Percentiles rank a stretch among this genome's conserved stretches.
These are phyloP conservation scores for Leishmania mexicana DNA, from an alignment of 208 protist species.

Conservation along the genomic window DNA sequence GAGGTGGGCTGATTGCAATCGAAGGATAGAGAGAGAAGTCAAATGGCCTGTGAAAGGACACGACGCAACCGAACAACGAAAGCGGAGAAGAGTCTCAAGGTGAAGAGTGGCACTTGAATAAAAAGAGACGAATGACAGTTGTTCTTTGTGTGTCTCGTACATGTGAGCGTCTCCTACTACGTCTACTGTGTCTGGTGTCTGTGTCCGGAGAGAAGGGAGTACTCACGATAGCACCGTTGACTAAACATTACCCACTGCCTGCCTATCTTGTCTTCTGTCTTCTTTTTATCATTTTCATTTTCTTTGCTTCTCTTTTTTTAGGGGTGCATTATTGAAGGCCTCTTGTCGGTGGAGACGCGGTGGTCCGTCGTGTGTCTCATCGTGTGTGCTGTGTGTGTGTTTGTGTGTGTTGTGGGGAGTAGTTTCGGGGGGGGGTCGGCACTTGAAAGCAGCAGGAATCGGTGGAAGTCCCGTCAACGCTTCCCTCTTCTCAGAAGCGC, in stretches of 20 bases:
- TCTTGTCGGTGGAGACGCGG: not conserved
- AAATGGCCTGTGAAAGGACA: not conserved
- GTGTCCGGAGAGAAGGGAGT: not conserved
- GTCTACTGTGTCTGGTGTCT: not conserved
- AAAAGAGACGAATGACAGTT: not conserved
- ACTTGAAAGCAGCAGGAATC: not conserved
- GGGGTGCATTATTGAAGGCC: not conserved
- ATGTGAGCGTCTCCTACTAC: not conserved
- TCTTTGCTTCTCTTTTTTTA: not conserved
- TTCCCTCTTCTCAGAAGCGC: not conserved
- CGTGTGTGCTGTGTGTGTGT: not conserved
- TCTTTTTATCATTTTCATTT: not conserved
- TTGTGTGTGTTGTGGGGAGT: not conserved
- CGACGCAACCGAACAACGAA: not conserved
- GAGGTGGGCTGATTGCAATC: not conserved
- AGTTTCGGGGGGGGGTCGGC: not conserved
- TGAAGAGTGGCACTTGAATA: not conserved
- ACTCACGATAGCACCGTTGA: not conserved
- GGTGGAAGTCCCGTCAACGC: not conserved
- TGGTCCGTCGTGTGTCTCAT: not conserved
- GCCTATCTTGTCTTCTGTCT: not conserved
- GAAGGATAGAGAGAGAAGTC: not conserved
- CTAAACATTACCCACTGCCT: not conserved
- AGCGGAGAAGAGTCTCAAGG: not conserved
- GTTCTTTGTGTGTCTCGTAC: not conserved